These are phyloP conservation scores for Spatholobus suberectus DNA, from an alignment of 306 rosid genomes.

Conservation along the genomic window DNA sequence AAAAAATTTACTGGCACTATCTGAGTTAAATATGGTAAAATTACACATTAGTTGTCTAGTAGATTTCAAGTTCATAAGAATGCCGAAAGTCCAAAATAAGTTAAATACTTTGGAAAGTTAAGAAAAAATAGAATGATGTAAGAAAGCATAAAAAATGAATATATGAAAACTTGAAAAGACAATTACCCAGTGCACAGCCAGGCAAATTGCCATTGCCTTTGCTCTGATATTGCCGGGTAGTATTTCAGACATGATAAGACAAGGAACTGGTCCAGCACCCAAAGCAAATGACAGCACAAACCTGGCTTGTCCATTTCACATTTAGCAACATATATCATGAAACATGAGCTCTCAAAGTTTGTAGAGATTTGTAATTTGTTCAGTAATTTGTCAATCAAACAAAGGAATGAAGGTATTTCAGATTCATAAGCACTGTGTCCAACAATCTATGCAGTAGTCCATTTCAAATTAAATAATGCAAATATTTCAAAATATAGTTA, in stretches of 20 bases:
- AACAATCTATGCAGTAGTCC: slow-evolving; percentile 26
- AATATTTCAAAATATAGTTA: neutral
- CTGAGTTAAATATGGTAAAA: neutral
- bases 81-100: neutral
- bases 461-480: slow-evolving; percentile 7
- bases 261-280: slow-evolving; percentile 89
- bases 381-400: slow-evolving; percentile 29
- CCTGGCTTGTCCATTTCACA: slow-evolving; percentile 53
- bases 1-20: neutral
- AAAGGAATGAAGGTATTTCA: slow-evolving; percentile 4
- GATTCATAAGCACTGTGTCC: slow-evolving; percentile 7
- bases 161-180: slow-evolving; percentile 31
- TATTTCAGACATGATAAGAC: slow-evolving; percentile 84
- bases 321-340: slow-evolving; percentile 35
- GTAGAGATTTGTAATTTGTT: neutral
- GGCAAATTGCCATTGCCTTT: slow-evolving; percentile 89
- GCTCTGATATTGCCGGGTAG: slow-evolving; percentile 74
- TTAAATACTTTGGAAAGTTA: neutral
- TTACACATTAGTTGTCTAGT: neutral
- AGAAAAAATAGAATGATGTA: neutral
- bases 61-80: slow-evolving; percentile 16
- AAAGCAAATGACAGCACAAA: slow-evolving; percentile 69
- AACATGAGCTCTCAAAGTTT: slow-evolving; percentile 20
- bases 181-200: slow-evolving; percentile 87
- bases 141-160: slow-evolving; percentile 25